Conservation (phyloP, 208 protist genomes). For the Crithidia expoeki region DNA sequence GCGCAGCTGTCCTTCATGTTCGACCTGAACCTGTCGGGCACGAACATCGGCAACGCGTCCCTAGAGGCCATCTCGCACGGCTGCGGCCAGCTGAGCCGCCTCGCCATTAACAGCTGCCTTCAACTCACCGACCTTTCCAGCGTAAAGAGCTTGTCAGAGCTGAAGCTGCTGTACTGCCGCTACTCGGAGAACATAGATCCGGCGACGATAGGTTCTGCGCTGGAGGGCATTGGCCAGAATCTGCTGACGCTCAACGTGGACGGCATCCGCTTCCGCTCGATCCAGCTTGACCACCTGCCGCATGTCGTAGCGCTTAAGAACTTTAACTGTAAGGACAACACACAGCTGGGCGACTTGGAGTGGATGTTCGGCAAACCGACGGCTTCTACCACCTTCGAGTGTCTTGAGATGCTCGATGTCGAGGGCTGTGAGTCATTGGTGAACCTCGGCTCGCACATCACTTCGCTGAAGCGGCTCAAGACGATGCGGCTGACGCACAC, state of each 20-base stretch:
- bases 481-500: conserved; percentile 54
- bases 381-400: conserved; percentile 26
- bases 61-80: conserved; percentile 55
- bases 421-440: conserved; percentile 53
- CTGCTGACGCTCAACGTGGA: conserved; percentile 77
- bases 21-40: conserved; percentile 70
- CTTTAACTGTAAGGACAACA: conserved; percentile 77
- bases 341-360: conserved; percentile 37
- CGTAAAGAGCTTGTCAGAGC: conserved; percentile 50
- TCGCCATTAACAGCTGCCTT: conserved; percentile 79
- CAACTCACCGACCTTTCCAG: conserved; percentile 50
- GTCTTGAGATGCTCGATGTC: conserved; percentile 60
- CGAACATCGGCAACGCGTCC: conserved; percentile 48
- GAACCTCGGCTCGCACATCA: conserved; percentile 34
- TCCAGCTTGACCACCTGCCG: conserved; percentile 42
- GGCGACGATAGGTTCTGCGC: conserved; percentile 43
- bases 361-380: conserved; percentile 42
- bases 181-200: conserved; percentile 71
- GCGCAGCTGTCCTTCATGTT: conserved; percentile 63
- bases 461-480: conserved; percentile 45
- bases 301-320: conserved; percentile 50
- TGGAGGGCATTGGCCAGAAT: conserved; percentile 50
- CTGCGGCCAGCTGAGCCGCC: conserved; percentile 66
- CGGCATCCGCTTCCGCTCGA: conserved; percentile 51
- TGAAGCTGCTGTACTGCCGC: conserved; percentile 81